Conservation (phyloP, 192 early-diverging fungal species). For the Umbelopsis sp. region DNA sequence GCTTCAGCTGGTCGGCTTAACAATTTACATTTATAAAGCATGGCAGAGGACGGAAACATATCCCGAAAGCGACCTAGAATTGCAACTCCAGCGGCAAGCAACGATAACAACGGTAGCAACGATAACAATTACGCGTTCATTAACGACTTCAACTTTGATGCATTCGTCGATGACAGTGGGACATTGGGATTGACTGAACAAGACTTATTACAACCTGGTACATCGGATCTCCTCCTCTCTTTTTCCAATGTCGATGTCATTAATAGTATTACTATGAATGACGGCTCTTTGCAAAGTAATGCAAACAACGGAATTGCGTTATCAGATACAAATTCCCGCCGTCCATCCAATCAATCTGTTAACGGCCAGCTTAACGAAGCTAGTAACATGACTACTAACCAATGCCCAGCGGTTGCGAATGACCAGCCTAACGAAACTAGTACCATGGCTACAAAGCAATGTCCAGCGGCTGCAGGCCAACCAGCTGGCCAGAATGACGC, state of each 20-base stretch:
- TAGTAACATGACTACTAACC: too few relatives aligned
- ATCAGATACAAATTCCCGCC: not conserved
- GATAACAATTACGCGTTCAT: not conserved
- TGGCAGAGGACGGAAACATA: not conserved
- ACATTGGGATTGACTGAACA: not conserved
- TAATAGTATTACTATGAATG: not conserved
- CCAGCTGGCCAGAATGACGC: too few relatives aligned
- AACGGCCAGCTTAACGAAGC: not conserved
- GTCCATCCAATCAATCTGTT: not conserved
- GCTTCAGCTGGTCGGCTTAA: not conserved
- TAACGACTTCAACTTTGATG: not conserved
- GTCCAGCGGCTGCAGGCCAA: not conserved
- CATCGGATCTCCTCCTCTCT: not conserved
- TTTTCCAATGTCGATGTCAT: constrained; percentile 9
- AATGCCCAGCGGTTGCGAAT: not conserved
- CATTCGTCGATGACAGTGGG: not conserved
- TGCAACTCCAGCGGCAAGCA: too few relatives aligned
- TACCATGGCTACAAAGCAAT: too few relatives aligned
- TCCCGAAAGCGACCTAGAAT: not conserved
- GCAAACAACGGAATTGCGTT: not conserved
- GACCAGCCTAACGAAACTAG: too few relatives aligned
- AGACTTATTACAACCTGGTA: not conserved
- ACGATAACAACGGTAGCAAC: not conserved
- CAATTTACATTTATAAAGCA: not conserved
- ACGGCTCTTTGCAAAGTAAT: not conserved